These are phyloP conservation scores for Lactifluus subvellereus DNA, from an alignment of 768 basidiomycete genomes.

Conservation along the genomic window DNA sequence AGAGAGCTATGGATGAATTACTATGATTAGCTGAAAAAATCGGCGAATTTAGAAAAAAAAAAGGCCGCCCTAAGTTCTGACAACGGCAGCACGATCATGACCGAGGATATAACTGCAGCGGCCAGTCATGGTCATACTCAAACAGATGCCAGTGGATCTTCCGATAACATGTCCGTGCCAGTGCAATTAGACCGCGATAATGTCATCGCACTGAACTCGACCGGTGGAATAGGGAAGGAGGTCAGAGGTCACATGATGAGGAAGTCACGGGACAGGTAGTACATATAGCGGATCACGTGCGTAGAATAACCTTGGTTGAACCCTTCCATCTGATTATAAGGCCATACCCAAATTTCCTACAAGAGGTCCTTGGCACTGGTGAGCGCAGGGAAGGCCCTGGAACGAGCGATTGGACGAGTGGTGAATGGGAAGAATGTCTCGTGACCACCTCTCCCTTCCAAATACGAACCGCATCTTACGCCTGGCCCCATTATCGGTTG, in stretches of 20 bases:
- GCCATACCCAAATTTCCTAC: too few species aligned
- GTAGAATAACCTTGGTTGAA: too few species aligned
- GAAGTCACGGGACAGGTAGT: too few species aligned
- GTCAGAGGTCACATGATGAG: too few species aligned
- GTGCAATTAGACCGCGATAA: slow-evolving; percentile 70
- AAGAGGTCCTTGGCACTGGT: slow-evolving; percentile 10
- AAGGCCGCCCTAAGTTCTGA: too few species aligned
- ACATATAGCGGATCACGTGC: too few species aligned
- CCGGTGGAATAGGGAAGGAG: too few species aligned
- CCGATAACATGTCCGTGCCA: slow-evolving; percentile 59
- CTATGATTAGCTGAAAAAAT: too few species aligned
- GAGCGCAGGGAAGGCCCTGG: slow-evolving; percentile 64
- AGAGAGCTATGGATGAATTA: too few species aligned
- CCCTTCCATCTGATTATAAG: too few species aligned
- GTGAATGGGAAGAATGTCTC: not conserved
- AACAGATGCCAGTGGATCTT: slow-evolving; percentile 42
- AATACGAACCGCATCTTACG: not conserved
- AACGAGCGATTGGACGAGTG: slow-evolving; percentile 65
- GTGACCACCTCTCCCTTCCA: not conserved
- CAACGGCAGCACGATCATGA: slow-evolving; percentile 34
- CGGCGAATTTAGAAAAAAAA: too few species aligned
- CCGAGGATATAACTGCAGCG: slow-evolving; percentile 44
- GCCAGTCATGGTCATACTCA: slow-evolving; percentile 53
- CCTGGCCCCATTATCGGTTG: slow-evolving; percentile 58
- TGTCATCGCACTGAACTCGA: slow-evolving; percentile 73